Conservation (phyloP, 805 yeast genomes). For the Sugiyamaella marilandica region DNA sequence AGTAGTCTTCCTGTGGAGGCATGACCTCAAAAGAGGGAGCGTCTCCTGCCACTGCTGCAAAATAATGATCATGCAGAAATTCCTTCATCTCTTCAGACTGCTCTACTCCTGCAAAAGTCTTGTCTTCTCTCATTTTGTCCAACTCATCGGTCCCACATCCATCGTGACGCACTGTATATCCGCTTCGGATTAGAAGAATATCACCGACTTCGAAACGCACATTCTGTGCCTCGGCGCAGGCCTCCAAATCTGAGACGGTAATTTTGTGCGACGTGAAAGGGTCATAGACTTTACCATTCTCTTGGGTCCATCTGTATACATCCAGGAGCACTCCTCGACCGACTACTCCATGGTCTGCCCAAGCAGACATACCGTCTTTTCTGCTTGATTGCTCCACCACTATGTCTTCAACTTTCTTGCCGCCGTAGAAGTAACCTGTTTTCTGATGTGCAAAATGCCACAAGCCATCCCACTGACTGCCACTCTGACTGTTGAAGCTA, state of each 20-base stretch:
- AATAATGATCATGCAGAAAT: conserved; percentile 16
- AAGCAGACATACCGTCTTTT: conserved; percentile 7
- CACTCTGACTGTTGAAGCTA: conserved; percentile 22
- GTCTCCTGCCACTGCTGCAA: conserved; percentile 17
- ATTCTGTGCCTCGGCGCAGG: conserved; percentile 18
- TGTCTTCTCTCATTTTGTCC: conserved; percentile 12
- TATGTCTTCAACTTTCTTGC: conserved; percentile 13
- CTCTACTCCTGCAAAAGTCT: conserved; percentile 22
- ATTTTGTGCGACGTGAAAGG: conserved; percentile 12
- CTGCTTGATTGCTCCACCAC: background rate
- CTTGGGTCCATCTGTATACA: conserved; percentile 20
- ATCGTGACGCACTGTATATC: conserved; percentile 23
- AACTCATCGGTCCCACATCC: conserved; percentile 1
- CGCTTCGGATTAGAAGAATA: conserved; percentile 22
- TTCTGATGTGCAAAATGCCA: conserved; percentile 22
- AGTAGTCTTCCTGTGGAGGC: conserved; percentile 13
- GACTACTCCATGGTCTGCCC: conserved; percentile 25
- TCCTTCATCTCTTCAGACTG: conserved; percentile 17
- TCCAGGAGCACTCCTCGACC: conserved; percentile 24
- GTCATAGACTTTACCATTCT: conserved; percentile 8
- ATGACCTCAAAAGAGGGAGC: conserved; percentile 17
- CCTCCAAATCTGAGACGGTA: conserved; percentile 14
- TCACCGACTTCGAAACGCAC: conserved; percentile 22
- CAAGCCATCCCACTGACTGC: conserved; percentile 26
- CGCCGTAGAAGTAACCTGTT: conserved; percentile 14